These are phyloP conservation scores for Epichloe sibirici DNA, from an alignment of 2,329 filamentous ascomycete species.

Conservation along the genomic window DNA sequence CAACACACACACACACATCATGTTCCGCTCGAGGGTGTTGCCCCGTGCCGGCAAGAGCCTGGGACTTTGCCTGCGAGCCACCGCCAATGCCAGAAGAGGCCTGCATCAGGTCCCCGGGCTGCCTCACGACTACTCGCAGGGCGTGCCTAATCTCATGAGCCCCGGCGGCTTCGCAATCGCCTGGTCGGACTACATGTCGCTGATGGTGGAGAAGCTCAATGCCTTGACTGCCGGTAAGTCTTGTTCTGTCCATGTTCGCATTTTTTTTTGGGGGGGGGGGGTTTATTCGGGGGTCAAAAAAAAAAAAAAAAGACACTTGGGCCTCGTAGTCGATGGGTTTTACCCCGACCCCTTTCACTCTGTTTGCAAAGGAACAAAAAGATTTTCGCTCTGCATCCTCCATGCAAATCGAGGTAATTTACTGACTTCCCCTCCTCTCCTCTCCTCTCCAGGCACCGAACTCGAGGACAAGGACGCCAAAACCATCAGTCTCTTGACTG, in stretches of 20 bases:
- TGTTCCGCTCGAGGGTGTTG: constrained; percentile 44
- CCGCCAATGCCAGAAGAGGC: constrained; percentile 25
- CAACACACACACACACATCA: constrained; percentile 11
- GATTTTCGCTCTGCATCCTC: too few relatives aligned
- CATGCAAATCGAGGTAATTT: too few relatives aligned
- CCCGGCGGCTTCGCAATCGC: constrained; percentile 58
- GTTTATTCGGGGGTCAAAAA: neutral
- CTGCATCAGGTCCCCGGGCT: constrained; percentile 37
- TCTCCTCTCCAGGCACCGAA: constrained; percentile 40
- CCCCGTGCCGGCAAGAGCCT: constrained; percentile 29
- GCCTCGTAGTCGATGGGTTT: too few relatives aligned
- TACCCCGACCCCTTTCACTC: too few relatives aligned
- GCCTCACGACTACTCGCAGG: constrained; percentile 33
- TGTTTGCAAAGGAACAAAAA: too few relatives aligned
- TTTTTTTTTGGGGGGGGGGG: neutral
- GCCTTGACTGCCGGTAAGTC: constrained; percentile 54
- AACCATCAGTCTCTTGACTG: constrained; percentile 59
- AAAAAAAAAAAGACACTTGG: too few relatives aligned
- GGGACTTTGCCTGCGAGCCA: constrained; percentile 22
- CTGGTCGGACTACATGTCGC: constrained; percentile 71
- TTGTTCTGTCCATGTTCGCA: constrained; percentile 11
- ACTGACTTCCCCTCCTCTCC: too few relatives aligned
- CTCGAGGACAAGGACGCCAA: constrained; percentile 50
- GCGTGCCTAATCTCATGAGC: constrained; percentile 60
- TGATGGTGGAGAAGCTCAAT: constrained; percentile 68